phyloP scores from a whole-genome alignment of 164 flowering plant species.

The Brasenia schreberi region DNA sequence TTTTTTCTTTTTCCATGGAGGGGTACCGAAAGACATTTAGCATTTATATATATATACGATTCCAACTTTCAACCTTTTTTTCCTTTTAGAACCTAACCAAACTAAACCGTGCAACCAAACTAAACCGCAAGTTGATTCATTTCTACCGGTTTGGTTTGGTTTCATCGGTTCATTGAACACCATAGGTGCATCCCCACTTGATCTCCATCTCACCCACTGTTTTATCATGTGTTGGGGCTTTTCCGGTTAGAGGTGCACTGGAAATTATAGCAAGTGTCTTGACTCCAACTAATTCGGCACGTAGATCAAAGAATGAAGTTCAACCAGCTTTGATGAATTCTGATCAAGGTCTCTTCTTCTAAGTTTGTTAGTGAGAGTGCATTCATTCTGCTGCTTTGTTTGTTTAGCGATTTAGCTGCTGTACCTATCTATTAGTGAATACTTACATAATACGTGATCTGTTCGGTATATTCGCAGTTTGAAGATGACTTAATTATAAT shows the following conservation, averaged over 20 bases:
- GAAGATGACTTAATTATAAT: conserved; percentile 99
- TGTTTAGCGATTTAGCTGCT: background rate
- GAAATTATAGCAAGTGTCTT: conserved; percentile 86
- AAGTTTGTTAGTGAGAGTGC: conserved; percentile 72
- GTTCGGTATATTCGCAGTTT: conserved; percentile 30
- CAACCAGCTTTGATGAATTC: conserved; percentile 86
- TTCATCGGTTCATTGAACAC: no score
- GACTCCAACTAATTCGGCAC: conserved; percentile 58
- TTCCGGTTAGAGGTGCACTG: conserved; percentile 92
- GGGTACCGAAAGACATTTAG: no score
- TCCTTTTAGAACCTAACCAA: no score
- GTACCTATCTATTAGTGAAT: background rate
- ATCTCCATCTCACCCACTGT: no score
- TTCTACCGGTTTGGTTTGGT: no score
- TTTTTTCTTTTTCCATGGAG: no score
- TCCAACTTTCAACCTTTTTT: no score
- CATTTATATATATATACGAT: no score
- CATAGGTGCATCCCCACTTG: no score
- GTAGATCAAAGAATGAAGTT: conserved; percentile 51
- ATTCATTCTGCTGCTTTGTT: background rate
- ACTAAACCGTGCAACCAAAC: no score
- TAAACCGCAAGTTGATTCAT: no score
- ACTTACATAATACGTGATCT: conserved; percentile 1
- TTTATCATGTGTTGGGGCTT: no score
- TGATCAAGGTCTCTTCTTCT: conserved; percentile 93